phyloP scores from a whole-genome alignment of 2,329 filamentous ascomycete genomes.

The Hypoxylon sp. region DNA sequence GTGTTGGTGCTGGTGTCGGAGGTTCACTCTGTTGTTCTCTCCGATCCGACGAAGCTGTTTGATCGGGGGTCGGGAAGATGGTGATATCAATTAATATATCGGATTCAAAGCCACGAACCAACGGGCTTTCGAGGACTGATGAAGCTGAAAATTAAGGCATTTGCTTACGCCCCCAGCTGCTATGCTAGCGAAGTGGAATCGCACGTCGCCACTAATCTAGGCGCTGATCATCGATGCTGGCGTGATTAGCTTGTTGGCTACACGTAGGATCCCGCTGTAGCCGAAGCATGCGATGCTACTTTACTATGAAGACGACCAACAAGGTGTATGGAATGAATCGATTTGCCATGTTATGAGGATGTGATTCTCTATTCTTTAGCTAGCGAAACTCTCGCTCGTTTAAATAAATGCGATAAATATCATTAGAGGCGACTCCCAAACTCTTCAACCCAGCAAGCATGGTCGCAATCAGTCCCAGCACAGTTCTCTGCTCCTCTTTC shows the following conservation, averaged over 20 bases:
- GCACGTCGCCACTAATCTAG: no score
- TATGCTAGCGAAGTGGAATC: background rate
- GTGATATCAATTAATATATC: constrained; percentile 15
- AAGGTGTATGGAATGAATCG: background rate
- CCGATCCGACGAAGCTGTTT: no score
- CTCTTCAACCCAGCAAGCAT: no score
- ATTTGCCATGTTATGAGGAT: constrained; percentile 17
- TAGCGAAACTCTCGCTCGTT: no score
- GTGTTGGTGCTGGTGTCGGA: no score
- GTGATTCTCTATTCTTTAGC: no score
- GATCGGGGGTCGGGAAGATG: constrained; percentile 10
- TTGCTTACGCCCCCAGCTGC: constrained; percentile 1
- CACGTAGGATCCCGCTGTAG: constrained; percentile 15
- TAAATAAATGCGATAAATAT: no score
- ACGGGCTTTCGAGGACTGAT: constrained; percentile 3
- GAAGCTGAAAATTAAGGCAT: constrained; percentile 21
- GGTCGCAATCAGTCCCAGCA: no score
- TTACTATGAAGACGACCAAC: constrained; percentile 2
- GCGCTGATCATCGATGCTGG: background rate
- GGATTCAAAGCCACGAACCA: constrained; percentile 2
- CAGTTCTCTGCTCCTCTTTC: no score
- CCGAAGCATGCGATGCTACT: constrained; percentile 9
- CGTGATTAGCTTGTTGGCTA: no score
- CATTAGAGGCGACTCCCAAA: no score
- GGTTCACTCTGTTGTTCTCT: no score